A percentile compares a stretch with the other conserved stretches of the same genome.
Evolutionary conservation across 805 yeast genomes (phyloP).

Genomic region (Cyberlindnera veronae): DNA sequence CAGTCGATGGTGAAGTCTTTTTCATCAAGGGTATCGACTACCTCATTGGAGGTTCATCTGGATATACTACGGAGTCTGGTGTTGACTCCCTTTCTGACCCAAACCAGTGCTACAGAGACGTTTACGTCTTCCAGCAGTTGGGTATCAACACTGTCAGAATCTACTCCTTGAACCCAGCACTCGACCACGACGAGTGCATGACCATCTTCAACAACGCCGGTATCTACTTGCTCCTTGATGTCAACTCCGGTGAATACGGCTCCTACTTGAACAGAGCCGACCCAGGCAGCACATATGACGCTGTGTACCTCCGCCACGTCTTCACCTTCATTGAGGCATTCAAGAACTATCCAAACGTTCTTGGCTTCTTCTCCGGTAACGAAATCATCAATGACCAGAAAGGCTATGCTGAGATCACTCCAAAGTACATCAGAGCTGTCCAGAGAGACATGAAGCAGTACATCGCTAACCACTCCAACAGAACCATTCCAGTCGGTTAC

Average conservation of each 20-base stretch:
- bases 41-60: conserved; percentile 90
- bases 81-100: conserved; percentile 72
- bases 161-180: conserved; percentile 77
- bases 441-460: conserved; percentile 90
- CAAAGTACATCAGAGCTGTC: conserved; percentile 82
- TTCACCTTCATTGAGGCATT: conserved; percentile 83
- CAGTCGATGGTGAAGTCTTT: conserved; percentile 56
- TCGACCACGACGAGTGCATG: conserved; percentile 91
- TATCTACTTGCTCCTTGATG: conserved; percentile 82
- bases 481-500: conserved; percentile 91
- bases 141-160: conserved; percentile 86
- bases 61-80: conserved; percentile 29
- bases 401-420: conserved; percentile 58
- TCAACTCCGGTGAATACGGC: conserved; percentile 66
- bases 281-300: conserved; percentile 67
- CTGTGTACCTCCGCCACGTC: conserved; percentile 67
- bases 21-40: conserved; percentile 86
- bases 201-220: conserved; percentile 86
- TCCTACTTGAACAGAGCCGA: conserved; percentile 72
- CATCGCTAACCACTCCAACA: conserved; percentile 60
- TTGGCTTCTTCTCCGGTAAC: conserved; percentile 90
- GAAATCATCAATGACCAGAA: conserved; percentile 81
- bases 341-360: conserved; percentile 75
- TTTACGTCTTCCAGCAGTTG: conserved; percentile 68
- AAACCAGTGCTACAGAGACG: conserved; percentile 74